These are phyloP conservation scores for Populus simonii DNA, from an alignment of 345 rosid genomes.

Conservation along the genomic window DNA sequence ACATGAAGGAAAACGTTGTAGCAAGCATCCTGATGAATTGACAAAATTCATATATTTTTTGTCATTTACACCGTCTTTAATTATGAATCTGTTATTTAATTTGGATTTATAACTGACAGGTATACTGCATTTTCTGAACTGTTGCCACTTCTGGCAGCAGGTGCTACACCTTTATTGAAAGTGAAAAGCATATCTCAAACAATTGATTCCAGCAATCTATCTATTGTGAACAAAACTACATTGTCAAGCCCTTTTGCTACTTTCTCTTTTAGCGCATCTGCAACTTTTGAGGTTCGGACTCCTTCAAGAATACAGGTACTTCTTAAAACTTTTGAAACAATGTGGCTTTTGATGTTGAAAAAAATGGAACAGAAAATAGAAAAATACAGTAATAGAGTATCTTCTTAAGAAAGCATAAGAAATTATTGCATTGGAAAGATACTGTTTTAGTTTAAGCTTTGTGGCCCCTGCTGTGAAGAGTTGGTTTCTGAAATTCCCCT, in stretches of 20 bases:
- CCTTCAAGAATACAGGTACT: slow-evolving; percentile 85
- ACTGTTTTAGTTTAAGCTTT: not conserved
- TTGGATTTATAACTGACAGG: slow-evolving; percentile 32
- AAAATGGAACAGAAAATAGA: not conserved
- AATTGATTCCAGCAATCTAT: slow-evolving; percentile 49
- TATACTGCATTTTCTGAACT: slow-evolving; percentile 93
- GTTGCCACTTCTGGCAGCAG: slow-evolving; percentile 80
- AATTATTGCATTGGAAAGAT: not conserved
- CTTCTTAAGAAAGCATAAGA: not conserved
- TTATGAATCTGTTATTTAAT: not conserved
- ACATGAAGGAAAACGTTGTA: not conserved
- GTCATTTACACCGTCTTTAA: not conserved
- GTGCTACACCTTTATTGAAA: slow-evolving; percentile 69
- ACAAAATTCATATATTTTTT: not conserved
- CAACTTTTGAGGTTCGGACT: slow-evolving; percentile 72
- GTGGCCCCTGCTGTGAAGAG: not conserved
- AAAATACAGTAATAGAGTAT: not conserved
- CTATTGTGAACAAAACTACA: slow-evolving; percentile 61
- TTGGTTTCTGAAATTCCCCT: not conserved
- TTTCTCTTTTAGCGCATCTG: slow-evolving; percentile 84
- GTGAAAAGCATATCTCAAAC: slow-evolving; percentile 63
- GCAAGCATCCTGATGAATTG: not conserved
- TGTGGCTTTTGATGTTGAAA: not conserved
- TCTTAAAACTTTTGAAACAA: not conserved
- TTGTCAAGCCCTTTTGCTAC: slow-evolving; percentile 75